Percentiles rank a stretch among this genome's conserved stretches.
These are phyloP conservation scores for Gaultheria prostrata DNA, from an alignment of 148 eudicot species.

Conservation along the genomic window DNA sequence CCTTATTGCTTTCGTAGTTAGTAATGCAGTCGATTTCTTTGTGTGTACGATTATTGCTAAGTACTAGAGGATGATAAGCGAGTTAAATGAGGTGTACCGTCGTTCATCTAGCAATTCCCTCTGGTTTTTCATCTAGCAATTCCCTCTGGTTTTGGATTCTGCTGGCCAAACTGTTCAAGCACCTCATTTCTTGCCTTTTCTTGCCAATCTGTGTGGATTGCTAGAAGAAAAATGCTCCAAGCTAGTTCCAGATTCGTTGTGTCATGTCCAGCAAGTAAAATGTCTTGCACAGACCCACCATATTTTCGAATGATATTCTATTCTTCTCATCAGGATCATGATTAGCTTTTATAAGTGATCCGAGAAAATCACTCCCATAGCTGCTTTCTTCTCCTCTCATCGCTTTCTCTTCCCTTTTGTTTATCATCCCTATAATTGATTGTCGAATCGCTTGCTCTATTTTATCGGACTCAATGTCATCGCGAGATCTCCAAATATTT, in stretches of 20 bases:
- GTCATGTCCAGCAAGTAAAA: conserved; percentile 15
- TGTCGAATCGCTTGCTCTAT: background rate
- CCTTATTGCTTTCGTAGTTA: too few species aligned
- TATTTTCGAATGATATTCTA: background rate
- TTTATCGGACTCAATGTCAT: conserved; percentile 10
- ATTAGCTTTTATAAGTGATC: background rate
- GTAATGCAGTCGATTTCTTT: too few species aligned
- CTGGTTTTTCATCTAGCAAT: conserved; percentile 12
- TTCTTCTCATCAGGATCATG: conserved; percentile 6
- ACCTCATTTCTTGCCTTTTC: conserved; percentile 16
- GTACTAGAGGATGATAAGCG: background rate
- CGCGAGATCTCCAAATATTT: background rate
- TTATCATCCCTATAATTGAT: background rate
- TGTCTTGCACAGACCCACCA: conserved; percentile 6
- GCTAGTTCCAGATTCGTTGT: background rate
- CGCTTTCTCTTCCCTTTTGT: conserved; percentile 7
- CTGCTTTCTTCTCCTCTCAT: background rate
- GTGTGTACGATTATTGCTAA: background rate
- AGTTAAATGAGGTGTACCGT: background rate
- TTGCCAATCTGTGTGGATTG: conserved; percentile 17
- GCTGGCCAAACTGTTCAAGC: background rate
- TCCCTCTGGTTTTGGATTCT: conserved; percentile 4
- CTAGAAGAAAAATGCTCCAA: conserved; percentile 8
- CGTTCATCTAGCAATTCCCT: conserved; percentile 10
- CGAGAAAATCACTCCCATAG: conserved; percentile 15